phyloP scores from a whole-genome alignment of 345 rosid genomes.

The Eucalyptus regnans region DNA sequence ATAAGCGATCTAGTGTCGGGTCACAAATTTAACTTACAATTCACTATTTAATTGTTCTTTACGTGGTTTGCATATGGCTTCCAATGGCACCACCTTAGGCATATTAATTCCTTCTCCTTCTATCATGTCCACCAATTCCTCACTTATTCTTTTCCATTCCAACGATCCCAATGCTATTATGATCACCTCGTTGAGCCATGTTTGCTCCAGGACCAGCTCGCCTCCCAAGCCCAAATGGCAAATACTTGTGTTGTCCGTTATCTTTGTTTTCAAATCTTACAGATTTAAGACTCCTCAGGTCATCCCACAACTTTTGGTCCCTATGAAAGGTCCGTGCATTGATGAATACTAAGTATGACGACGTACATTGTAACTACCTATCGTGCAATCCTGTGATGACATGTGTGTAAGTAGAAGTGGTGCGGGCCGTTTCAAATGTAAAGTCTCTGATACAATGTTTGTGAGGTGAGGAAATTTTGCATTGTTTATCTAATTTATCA shows the following conservation, averaged over 20 bases:
- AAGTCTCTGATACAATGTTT: conserved; percentile 12
- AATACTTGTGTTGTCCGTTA: background rate
- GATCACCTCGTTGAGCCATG: background rate
- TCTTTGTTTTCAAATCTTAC: conserved; percentile 26
- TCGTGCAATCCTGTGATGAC: conserved; percentile 13
- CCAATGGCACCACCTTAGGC: conserved; percentile 22
- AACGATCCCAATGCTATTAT: background rate
- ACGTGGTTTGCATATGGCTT: conserved; percentile 9
- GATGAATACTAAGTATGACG: conserved; percentile 14
- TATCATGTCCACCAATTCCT: conserved; percentile 22
- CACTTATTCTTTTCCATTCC: background rate
- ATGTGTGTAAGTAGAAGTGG: conserved; percentile 33
- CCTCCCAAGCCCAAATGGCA: background rate
- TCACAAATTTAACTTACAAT: too few species aligned
- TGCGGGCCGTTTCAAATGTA: conserved; percentile 16
- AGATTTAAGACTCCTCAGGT: conserved; percentile 20
- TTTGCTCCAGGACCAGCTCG: background rate
- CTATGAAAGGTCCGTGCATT: conserved; percentile 52
- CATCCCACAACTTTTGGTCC: conserved; percentile 28
- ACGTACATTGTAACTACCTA: conserved; percentile 28
- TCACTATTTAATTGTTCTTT: too few species aligned
- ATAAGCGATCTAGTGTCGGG: too few species aligned
- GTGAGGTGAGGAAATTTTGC: conserved; percentile 19
- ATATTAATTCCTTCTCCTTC: conserved; percentile 26
- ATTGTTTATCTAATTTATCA: conserved; percentile 22